These are phyloP conservation scores for Candida wancherniae DNA, from an alignment of 805 yeast genomes.

Conservation along the genomic window DNA sequence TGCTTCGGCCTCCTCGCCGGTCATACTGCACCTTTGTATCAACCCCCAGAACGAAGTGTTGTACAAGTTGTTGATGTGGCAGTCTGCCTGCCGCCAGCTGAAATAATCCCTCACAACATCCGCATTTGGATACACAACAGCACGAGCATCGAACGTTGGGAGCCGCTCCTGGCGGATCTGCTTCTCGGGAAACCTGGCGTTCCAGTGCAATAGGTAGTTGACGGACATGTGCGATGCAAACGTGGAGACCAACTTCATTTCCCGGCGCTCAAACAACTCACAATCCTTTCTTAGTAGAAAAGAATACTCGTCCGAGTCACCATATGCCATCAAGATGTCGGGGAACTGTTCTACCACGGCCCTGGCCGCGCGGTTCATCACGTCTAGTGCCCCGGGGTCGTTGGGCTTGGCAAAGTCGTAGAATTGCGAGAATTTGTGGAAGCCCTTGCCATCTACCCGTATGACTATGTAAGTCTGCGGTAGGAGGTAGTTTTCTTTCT, in stretches of 20 bases:
- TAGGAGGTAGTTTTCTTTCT: slow-evolving; percentile 62
- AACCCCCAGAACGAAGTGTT: slow-evolving; percentile 91
- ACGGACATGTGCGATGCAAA: slow-evolving; percentile 81
- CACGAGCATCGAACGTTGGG: slow-evolving; percentile 90
- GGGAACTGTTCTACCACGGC: slow-evolving; percentile 59
- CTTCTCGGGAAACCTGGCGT: slow-evolving; percentile 46
- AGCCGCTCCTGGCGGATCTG: slow-evolving; percentile 48
- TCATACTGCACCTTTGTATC: slow-evolving; percentile 61
- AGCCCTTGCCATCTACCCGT: slow-evolving; percentile 90
- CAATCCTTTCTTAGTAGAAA: slow-evolving; percentile 66
- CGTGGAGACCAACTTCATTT: slow-evolving; percentile 72
- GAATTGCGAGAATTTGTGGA: slow-evolving; percentile 73
- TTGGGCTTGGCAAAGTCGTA: slow-evolving; percentile 86
- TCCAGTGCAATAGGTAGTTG: slow-evolving; percentile 69
- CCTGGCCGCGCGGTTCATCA: slow-evolving; percentile 80
- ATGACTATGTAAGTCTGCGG: slow-evolving; percentile 81
- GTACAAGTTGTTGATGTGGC: slow-evolving; percentile 90
- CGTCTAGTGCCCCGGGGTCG: slow-evolving; percentile 65
- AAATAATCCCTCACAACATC: slow-evolving; percentile 70
- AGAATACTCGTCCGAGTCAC: slow-evolving; percentile 93
- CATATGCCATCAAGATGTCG: slow-evolving; percentile 79
- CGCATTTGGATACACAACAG: slow-evolving; percentile 74
- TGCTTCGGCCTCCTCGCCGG: slow-evolving; percentile 78
- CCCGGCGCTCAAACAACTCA: slow-evolving; percentile 76
- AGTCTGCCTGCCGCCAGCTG: slow-evolving; percentile 94